Percentiles rank a stretch among this genome's conserved stretches.
phyloP scores from a whole-genome alignment of 176 grass and related monocot species.

The Saccharum spontaneum region DNA sequence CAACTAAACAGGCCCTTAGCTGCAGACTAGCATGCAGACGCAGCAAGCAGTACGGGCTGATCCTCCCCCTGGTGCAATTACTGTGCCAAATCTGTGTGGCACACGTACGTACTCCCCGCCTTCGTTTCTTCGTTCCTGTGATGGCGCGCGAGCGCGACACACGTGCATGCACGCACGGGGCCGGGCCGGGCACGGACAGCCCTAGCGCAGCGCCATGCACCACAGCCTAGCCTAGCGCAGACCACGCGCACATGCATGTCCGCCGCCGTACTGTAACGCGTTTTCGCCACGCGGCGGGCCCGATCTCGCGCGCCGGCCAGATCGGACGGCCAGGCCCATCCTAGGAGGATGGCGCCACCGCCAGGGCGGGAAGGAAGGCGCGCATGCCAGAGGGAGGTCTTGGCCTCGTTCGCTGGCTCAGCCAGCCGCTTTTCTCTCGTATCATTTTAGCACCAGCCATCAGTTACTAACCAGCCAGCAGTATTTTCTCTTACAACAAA shows the following conservation, averaged over 20 bases:
- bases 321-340: not conserved
- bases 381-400: not conserved
- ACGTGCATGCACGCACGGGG: not conserved
- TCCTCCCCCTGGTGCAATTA: slow-evolving; percentile 8
- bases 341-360: not conserved
- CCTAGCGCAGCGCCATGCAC: not conserved
- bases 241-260: not conserved
- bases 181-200: not conserved
- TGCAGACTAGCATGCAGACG: not conserved
- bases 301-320: not conserved
- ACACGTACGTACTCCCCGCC: not conserved
- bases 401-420: no score
- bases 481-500: no score
- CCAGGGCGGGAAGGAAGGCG: not conserved
- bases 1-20: not conserved
- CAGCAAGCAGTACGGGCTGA: not conserved
- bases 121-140: no score
- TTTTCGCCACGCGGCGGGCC: slow-evolving; percentile 11
- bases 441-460: no score
- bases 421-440: no score
- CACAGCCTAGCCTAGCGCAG: not conserved
- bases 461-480: no score
- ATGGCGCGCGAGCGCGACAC: not conserved
- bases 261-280: not conserved
- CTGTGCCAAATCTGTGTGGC: slow-evolving; percentile 7